Conservation (phyloP, 805 yeast genomes). For the Barnettozyma wickerhamii region DNA sequence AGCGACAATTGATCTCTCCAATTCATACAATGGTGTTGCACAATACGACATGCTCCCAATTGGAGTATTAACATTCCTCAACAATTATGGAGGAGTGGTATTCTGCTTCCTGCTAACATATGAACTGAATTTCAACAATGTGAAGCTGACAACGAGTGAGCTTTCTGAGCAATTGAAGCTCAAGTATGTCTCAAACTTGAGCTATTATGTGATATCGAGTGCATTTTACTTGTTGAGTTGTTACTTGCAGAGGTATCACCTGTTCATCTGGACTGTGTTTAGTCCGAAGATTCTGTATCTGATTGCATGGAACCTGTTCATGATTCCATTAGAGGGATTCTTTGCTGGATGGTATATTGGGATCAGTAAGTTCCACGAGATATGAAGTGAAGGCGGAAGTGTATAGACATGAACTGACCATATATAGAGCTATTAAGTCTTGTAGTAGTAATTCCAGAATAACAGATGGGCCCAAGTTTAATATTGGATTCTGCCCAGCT, state of each 20-base stretch:
- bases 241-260: constrained; percentile 68
- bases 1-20: constrained; percentile 85
- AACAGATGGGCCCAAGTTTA: no score
- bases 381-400: not conserved
- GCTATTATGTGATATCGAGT: constrained; percentile 59
- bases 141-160: constrained; percentile 5
- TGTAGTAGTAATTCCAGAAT: no score
- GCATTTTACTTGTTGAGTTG: constrained; percentile 65
- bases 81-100: constrained; percentile 85
- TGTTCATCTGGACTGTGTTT: constrained; percentile 97
- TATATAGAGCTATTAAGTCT: no score
- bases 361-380: constrained; percentile 1
- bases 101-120: constrained; percentile 43
- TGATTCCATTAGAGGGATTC: constrained; percentile 26
- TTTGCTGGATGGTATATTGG: not conserved
- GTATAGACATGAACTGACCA: no score
- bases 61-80: constrained; percentile 70
- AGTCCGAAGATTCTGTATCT: constrained; percentile 86
- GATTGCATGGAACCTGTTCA: constrained; percentile 64
- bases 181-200: constrained; percentile 24
- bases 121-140: constrained; percentile 24
- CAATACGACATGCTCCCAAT: constrained; percentile 67
- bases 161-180: constrained; percentile 8
- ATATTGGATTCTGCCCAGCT: no score
- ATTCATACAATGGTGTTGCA: constrained; percentile 85